These are phyloP conservation scores for Panicum virgatum DNA, from an alignment of 202 grass and related monocot genomes.

Conservation along the genomic window DNA sequence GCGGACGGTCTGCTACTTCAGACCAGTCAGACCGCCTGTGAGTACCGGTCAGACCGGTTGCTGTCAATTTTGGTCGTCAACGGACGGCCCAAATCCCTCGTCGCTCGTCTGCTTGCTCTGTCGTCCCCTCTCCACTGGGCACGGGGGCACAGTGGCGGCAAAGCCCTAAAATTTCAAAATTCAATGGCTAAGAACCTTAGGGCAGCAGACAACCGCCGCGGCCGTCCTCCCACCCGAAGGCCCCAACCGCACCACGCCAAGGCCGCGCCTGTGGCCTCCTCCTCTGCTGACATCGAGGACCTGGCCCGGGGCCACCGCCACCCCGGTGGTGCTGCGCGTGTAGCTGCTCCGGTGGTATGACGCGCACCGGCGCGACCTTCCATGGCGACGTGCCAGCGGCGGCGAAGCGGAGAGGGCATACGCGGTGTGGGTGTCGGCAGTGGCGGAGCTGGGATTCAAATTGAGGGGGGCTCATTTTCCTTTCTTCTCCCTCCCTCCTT, in stretches of 20 bases:
- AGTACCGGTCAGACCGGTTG: no score
- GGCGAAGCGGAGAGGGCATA: constrained; percentile 65
- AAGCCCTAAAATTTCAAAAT: constrained; percentile 25
- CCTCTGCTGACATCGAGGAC: constrained; percentile 44
- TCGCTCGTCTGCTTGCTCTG: no score
- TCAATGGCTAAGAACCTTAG: constrained; percentile 45
- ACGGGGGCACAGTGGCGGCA: constrained; percentile 32
- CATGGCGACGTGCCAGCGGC: constrained; percentile 61
- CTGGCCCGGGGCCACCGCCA: constrained; percentile 5
- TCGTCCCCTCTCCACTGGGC: no score
- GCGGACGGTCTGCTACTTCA: no score
- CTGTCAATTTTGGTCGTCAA: no score
- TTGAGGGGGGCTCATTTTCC: no score
- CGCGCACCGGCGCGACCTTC: constrained; percentile 62
- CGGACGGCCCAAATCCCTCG: no score
- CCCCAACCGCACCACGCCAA: neutral
- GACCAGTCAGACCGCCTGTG: no score
- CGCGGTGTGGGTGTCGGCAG: constrained; percentile 93
- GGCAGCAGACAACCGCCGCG: neutral
- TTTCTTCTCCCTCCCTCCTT: no score
- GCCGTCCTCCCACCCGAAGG: neutral
- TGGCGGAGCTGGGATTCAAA: no score
- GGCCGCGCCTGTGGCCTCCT: neutral
- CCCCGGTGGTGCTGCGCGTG: constrained; percentile 26
- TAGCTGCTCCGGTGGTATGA: constrained; percentile 82